A percentile compares a stretch with the other conserved stretches of the same genome.
These are phyloP conservation scores for Phialophora macrospora DNA, from an alignment of 2,329 filamentous ascomycete genomes.

Conservation along the genomic window DNA sequence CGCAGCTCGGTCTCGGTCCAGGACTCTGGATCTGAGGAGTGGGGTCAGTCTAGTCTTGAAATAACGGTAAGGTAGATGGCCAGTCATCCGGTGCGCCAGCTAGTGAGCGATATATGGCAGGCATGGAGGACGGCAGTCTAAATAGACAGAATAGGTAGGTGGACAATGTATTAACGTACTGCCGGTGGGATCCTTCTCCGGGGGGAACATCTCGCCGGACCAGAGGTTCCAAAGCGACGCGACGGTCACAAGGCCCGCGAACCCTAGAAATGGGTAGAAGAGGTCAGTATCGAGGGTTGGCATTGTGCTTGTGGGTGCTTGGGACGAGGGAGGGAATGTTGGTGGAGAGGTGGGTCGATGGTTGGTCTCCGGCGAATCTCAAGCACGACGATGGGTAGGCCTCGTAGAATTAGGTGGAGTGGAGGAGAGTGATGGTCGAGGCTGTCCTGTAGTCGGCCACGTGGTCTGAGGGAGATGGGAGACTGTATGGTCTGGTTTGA, in stretches of 20 bases:
- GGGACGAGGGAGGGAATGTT: too few species aligned
- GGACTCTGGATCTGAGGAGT: slow-evolving; percentile 60
- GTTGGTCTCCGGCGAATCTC: not conserved
- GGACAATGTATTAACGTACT: slow-evolving; percentile 55
- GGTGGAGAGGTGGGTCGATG: too few species aligned
- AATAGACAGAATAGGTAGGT: not conserved
- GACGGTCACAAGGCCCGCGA: slow-evolving; percentile 79
- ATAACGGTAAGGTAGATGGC: not conserved
- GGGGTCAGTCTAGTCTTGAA: not conserved
- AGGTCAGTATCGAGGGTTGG: slow-evolving; percentile 7
- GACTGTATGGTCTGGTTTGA: not conserved
- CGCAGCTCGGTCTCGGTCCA: slow-evolving; percentile 84
- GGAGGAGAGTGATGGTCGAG: too few species aligned
- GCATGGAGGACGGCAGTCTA: not conserved
- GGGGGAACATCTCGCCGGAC: slow-evolving; percentile 82
- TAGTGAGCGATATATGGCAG: not conserved
- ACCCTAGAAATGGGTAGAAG: slow-evolving; percentile 59
- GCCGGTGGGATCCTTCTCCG: slow-evolving; percentile 75
- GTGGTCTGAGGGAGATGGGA: too few species aligned
- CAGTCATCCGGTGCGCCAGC: slow-evolving; percentile 33
- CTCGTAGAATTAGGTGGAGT: not conserved
- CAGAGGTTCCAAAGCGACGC: slow-evolving; percentile 84
- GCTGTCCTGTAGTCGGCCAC: too few species aligned
- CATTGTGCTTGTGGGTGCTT: not conserved
- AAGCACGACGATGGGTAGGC: too few species aligned